Evolutionary conservation across 2,329 filamentous ascomycete genomes (phyloP).

Genomic region (Fusarium subtropicale): DNA sequence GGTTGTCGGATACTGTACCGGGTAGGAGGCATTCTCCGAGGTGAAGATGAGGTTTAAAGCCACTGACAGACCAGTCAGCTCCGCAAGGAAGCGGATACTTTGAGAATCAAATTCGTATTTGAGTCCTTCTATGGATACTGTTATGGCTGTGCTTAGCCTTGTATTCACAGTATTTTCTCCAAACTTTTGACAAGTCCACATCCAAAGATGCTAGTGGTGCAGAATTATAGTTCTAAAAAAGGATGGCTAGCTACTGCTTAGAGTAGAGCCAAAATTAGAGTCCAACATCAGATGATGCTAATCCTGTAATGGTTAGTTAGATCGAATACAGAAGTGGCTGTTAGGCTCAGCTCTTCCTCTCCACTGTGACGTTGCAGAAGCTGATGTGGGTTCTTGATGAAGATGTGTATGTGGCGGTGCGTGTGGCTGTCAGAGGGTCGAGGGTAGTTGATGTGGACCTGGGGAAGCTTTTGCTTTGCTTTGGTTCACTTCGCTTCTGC

Average conservation of each 20-base stretch:
- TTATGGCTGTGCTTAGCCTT: not conserved
- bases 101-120: not conserved
- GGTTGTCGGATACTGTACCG: not conserved
- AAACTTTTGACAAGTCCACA: constrained; percentile 22
- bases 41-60: constrained; percentile 12
- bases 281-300: constrained; percentile 38
- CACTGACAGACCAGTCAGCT: constrained; percentile 4
- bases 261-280: constrained; percentile 41
- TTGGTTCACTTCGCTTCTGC: constrained; percentile 29
- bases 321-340: constrained; percentile 35
- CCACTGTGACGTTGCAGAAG: constrained; percentile 32
- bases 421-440: not conserved
- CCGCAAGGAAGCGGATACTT: constrained; percentile 12
- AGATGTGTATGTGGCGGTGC: not conserved
- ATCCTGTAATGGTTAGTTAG: not conserved
- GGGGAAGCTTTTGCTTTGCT: constrained; percentile 24
- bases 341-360: not conserved
- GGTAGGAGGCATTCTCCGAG: constrained; percentile 12
- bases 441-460: constrained; percentile 8
- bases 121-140: not conserved
- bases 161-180: constrained; percentile 34
- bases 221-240: constrained; percentile 20
- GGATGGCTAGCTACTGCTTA: constrained; percentile 33
- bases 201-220: not conserved
- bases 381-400: not conserved